Evolutionary conservation across 139 green algal species (phyloP), one percentile per base, ranked within the genome.

Genomic region (Chlamydomonas incerta): DNA sequence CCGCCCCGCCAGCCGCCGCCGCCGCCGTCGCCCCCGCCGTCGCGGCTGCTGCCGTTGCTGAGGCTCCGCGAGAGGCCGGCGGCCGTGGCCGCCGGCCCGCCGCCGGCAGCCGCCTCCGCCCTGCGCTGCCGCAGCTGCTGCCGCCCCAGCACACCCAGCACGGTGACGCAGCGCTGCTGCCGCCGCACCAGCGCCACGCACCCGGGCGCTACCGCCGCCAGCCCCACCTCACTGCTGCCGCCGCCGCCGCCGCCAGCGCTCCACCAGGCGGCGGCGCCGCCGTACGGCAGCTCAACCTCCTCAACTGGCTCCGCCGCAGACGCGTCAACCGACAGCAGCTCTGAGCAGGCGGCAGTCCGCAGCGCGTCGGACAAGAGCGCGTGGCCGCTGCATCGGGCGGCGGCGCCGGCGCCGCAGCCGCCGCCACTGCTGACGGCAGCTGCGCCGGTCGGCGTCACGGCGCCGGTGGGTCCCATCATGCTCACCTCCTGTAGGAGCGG

Each of bases 181-280:
- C 66, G 65, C n/a, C 79, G 79, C 35, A 85, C 23, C 47, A 85
- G 66, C 46, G 26, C 79, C 41, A 85, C 65, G 31, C 79, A 85
- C n/a, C 79, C 66, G 2, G 47, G 66, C 29, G 66, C 79, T 66
- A 85, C 79, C 46, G 79, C 79, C 20, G 41, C 79, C 79, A 75
- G 23, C 21, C 20, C n/a, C 1, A 85, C 24, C 29, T 68, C 66
- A 0, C n/a, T 21, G 0, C 46, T 31, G n/a, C 41, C 47, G 28
- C 35, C 50, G 1, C 31, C 66, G 21, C 46, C 47, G n/a, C 41
- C 47, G 13, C 60, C 50, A 2, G 47, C 66, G 9, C 21, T 18
- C 79, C 79, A 85, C 79, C 79, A 85, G 0, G 46, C 79, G 23
- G 67, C 79, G 9, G 67, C 79, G 9, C 9, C 65, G 21, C 79